Conservation (phyloP, 371 early-diverging fungal species). For the Zopfochytrium polystomum region DNA sequence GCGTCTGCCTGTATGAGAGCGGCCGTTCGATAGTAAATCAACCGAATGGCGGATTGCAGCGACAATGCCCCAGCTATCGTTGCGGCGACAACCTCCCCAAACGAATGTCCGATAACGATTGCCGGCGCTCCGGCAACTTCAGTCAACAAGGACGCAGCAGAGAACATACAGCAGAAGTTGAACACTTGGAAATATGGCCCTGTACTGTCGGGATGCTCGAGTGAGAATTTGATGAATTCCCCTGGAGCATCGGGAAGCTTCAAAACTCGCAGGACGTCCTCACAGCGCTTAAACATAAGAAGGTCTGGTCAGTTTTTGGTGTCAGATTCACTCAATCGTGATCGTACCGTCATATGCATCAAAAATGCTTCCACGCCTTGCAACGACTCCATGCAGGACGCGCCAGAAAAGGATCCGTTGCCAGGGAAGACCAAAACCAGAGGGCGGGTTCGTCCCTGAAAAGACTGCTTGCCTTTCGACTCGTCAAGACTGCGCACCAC, state of each 20-base stretch:
- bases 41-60: not conserved
- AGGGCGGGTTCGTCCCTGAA: not conserved
- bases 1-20: not conserved
- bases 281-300: no score
- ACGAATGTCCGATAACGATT: slow-evolving; percentile 2
- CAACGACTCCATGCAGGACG: no score
- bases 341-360: no score
- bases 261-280: no score
- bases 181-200: no score
- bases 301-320: no score
- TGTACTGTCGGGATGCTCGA: no score
- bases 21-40: not conserved
- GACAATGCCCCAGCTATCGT: slow-evolving; percentile 3
- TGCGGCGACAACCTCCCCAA: slow-evolving; percentile 7
- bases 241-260: no score
- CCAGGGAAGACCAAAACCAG: slow-evolving; percentile 10
- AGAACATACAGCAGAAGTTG: not conserved
- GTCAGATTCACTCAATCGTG: no score
- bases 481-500: not conserved
- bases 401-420: slow-evolving; percentile 1
- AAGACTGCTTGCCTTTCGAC: not conserved
- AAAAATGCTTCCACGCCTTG: no score
- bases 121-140: not conserved
- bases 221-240: no score
- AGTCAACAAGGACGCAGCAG: not conserved